Evolutionary conservation across 2,329 filamentous ascomycete genomes (phyloP), one percentile per base, ranked within the genome.

Genomic region (Trichoderma sp.): DNA sequence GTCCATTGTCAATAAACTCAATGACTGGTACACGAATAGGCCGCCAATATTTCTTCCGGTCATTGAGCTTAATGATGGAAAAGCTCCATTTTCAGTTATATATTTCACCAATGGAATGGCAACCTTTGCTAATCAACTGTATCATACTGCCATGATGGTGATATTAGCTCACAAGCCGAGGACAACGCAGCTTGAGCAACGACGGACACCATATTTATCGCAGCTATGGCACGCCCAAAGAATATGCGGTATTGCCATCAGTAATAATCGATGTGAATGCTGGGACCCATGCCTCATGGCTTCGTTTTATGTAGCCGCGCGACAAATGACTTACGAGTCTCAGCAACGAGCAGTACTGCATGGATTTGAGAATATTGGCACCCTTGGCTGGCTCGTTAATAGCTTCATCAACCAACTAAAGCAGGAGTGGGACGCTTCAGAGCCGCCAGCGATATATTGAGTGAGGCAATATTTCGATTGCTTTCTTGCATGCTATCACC

Each of bases 261-360:
- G 57, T 8, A 65, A 65, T 27, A 65, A 65, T 43, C 35, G 62
- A 31, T 27, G 35, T 24, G 62, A 65, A 57, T 65, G 62, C 3
- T 65, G 62, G 62, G 62, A 65, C n/a, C 62, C 52, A 31, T 65
- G 62, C 40, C 62, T 65, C n/a, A 14, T 65, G 4, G 37, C 62
- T 10, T 65, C 62, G 0, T 65, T 65, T 37, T 65, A 65, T 27
- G 27, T 57, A 2, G 62, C 52, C 31, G 62, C 62, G 7, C 62
- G 53, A 10, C 24, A 37, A 11, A 65, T 65, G 62, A 65, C 62
- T 7, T 52, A 65, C 10, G 52, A 65, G 8, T 21, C 33, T 47
- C 62, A 65, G 33, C 62, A 65, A 21, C 47, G 27, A 56, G 62
- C 56, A 24, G 33, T 65, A 56, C 14, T 65, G 62, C 24, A 33